Conservation (phyloP, 2,329 filamentous ascomycete genomes). For the Hypoxylon sp. region DNA sequence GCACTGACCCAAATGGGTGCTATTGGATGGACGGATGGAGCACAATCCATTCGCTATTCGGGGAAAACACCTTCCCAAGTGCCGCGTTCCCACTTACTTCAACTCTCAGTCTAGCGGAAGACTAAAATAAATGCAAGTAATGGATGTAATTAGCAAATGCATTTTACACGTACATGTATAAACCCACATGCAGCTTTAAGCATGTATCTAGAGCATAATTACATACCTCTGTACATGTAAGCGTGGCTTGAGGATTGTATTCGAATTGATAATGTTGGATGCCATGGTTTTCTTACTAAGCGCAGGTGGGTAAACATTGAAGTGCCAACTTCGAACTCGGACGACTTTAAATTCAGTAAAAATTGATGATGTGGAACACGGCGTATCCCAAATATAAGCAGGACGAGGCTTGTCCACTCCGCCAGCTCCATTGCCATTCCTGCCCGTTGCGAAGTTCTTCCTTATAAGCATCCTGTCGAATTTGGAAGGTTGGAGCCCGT, state of each 20-base stretch:
- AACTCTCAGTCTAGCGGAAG: slow-evolving; percentile 23
- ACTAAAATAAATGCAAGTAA: slow-evolving; percentile 17
- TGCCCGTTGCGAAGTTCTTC: not conserved
- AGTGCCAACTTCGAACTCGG: not conserved
- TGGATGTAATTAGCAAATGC: slow-evolving; percentile 33
- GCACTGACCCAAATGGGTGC: slow-evolving; percentile 10
- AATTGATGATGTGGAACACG: not conserved
- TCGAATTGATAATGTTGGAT: slow-evolving; percentile 3
- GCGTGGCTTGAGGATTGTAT: slow-evolving; percentile 9
- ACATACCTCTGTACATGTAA: slow-evolving; percentile 14
- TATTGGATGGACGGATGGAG: no score
- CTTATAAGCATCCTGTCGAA: not conserved
- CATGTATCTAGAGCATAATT: slow-evolving; percentile 7
- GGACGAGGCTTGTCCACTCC: not conserved
- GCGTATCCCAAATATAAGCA: not conserved
- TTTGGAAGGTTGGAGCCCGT: slow-evolving; percentile 10
- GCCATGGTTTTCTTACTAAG: no score
- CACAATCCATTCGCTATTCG: slow-evolving; percentile 29
- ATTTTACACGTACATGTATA: slow-evolving; percentile 19
- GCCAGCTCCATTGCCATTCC: not conserved
- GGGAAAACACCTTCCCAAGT: slow-evolving; percentile 20
- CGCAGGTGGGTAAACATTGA: no score
- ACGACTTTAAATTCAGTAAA: not conserved
- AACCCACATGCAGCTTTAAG: no score
- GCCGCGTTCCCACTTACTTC: slow-evolving; percentile 28